Percentiles rank a stretch among this genome's conserved stretches.
Evolutionary conservation across 495 filamentous ascomycete genomes (phyloP).

Genomic region (Penicillium canariense): DNA sequence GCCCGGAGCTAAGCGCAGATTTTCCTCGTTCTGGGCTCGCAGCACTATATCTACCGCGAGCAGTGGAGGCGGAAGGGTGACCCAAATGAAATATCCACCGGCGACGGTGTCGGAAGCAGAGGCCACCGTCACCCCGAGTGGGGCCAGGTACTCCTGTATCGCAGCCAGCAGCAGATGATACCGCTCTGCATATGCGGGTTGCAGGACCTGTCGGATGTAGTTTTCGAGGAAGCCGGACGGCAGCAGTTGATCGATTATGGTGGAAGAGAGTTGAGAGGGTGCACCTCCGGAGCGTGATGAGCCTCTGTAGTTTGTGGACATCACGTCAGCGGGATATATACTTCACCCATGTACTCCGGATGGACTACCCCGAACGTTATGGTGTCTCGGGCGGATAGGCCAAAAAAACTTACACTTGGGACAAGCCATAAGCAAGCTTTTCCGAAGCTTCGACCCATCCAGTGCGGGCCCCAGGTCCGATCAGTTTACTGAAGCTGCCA

Average conservation of each 20-base stretch:
- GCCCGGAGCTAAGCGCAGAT: conserved; percentile 62
- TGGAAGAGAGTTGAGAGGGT: conserved; percentile 67
- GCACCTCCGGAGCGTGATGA: conserved; percentile 71
- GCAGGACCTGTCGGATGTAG: conserved; percentile 49
- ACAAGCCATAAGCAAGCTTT: conserved; percentile 64
- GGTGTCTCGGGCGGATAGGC: not conserved
- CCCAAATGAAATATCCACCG: conserved; percentile 84
- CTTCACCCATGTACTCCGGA: too few species aligned
- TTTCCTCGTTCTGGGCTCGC: conserved; percentile 52
- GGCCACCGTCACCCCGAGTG: conserved; percentile 55
- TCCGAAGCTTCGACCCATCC: conserved; percentile 78
- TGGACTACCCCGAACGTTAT: too few species aligned
- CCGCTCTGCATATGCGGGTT: conserved; percentile 54
- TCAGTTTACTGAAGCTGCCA: conserved; percentile 80
- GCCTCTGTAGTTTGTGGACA: conserved; percentile 45
- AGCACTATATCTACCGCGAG: conserved; percentile 54
- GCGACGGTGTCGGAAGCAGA: conserved; percentile 29
- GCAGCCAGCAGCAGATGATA: conserved; percentile 53
- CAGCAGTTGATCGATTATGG: conserved; percentile 61
- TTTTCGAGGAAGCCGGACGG: conserved; percentile 46
- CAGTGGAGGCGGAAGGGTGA: conserved; percentile 55
- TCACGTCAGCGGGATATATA: conserved; percentile 4
- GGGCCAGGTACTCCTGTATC: conserved; percentile 54
- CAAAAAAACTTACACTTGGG: conserved; percentile 54
- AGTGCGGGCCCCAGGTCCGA: conserved; percentile 73